Evolutionary conservation across 371 early-diverging fungal genomes (phyloP), one percentile per base, ranked within the genome.

Genomic region (Mucor saturninus): DNA sequence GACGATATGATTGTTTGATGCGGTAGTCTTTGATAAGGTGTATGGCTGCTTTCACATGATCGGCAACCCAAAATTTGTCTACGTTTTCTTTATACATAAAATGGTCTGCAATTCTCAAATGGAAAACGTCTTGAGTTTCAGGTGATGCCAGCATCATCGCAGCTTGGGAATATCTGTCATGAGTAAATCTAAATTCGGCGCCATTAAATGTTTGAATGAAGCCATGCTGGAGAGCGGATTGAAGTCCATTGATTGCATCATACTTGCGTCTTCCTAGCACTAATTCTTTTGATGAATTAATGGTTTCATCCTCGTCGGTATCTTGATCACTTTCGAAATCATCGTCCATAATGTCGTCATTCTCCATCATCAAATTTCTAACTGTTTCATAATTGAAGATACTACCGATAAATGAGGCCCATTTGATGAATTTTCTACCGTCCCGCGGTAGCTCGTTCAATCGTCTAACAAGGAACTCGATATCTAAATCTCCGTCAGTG

Each of bases 1-100:
- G 70, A 48, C 81, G 69, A 58, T 79, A 73, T n/a, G 61, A 57
- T n/a, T 54, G 29, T 43, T 74, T 78, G 14, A 66, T 63, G 10
- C 69, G 56, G 13, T 64, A 62, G 8, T 93, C 89, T 60, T 94
- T 89, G 63, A 96, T 90, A 52, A 94, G 81, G 39, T 81, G 85
- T 61, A 94, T 81, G 6, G 94, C 93, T 55, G 88, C 89, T 67
- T 90, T 81, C 56, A 97, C 81, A 68, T 95, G 86, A 53, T 87
- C 86, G 11, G 91, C 90, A 1, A 79, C 78, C 81, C 81, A 80
- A 52, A 80, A 81, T 10, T 68, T 69, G 49, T 78, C 79, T 0
- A 72, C 68, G 8, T 65, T 52, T 4, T 72, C 56, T 31, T 71
- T 63, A n/a, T 64, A 46, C 63, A 79, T 73, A 42, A 79, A 78